Evolutionary conservation across 1,284 basidiomycete genomes (phyloP), one percentile per base, ranked within the genome.

Genomic region (Melanopsichium pennsylvanicum): DNA sequence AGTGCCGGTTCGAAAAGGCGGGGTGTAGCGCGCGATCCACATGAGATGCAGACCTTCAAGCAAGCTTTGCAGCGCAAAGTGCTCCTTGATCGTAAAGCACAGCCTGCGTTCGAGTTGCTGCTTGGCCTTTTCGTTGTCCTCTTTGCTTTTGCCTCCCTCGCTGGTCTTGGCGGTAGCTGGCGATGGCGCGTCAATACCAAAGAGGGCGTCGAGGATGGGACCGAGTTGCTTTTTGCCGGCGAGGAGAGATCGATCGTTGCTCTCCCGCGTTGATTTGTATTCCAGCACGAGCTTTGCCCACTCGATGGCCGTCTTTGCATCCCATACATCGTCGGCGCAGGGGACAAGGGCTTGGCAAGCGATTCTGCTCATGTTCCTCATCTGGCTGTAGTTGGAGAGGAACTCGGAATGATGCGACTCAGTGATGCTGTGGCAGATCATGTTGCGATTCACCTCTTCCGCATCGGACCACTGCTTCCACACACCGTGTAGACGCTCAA

Each of bases 391-490:
- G 29, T 45, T 55, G 0, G 55, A 43, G 5, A 62, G 41, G 16
- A 69, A 69, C 29, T 62, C 59, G 43, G 46, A 45, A 22, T 69
- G 64, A 21, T 69, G 64, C 59, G 64, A 69, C 29, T 69, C 64
- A 39, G 55, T 57, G 39, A 69, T 45, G 25, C 49, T 45, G 41
- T 62, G 59, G 35, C 54, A 55, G 46, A 69, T 58, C 49, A 58
- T 58, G 42, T 49, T 49, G 35, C 64, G 64, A 23, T 62, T 69
- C 15, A 58, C 47, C 52, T 69, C 64, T 50, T 69, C 64, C 2
- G 64, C 64, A 21, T 69, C 64, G 5, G 50, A 58, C 64, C 64
- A 69, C 50, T 62, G 59, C 52, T 59, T 62, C 64, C 64, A 69
- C 2, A 56, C 49, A 19, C 50, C 59, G 10, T 69, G 48, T 21